phyloP scores from a whole-genome alignment of 495 filamentous ascomycete species.

The Apiosordaria backusii region DNA sequence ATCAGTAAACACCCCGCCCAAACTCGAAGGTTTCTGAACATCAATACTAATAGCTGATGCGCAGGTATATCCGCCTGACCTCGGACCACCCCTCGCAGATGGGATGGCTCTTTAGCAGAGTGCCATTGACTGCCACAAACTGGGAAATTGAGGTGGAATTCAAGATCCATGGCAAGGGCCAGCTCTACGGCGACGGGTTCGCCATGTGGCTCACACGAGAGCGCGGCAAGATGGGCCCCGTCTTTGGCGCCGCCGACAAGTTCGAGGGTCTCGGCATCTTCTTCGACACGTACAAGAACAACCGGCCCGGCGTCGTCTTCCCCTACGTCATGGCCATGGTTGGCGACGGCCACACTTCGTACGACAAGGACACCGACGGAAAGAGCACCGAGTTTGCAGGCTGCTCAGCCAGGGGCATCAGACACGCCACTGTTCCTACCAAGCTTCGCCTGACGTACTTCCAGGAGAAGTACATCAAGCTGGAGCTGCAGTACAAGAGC shows the following conservation, averaged over 20 bases:
- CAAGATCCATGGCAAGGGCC: slow-evolving; percentile 72
- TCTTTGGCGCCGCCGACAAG: slow-evolving; percentile 82
- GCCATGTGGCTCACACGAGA: slow-evolving; percentile 98
- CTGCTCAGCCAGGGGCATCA: slow-evolving; percentile 90
- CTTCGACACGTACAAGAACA: slow-evolving; percentile 99
- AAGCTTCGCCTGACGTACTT: slow-evolving; percentile 91
- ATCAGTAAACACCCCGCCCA: slow-evolving; percentile 59
- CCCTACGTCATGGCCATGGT: slow-evolving; percentile 99
- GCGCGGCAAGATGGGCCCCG: slow-evolving; percentile 72
- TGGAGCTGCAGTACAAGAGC: slow-evolving; percentile 90
- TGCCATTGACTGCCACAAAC: slow-evolving; percentile 95
- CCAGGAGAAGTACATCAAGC: slow-evolving; percentile 85
- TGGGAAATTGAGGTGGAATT: slow-evolving; percentile 99
- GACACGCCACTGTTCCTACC: slow-evolving; percentile 71
- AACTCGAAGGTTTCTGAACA: background rate
- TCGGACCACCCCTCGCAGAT: slow-evolving; percentile 83
- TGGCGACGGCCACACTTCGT: slow-evolving; percentile 80
- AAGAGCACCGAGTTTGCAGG: slow-evolving; percentile 90
- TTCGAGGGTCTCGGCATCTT: slow-evolving; percentile 97
- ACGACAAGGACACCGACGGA: slow-evolving; percentile 93
- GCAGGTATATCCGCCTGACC: slow-evolving; percentile 86
- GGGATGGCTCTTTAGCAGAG: slow-evolving; percentile 90
- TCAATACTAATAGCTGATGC: background rate
- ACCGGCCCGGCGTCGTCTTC: slow-evolving; percentile 90
- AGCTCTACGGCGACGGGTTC: slow-evolving; percentile 92